Evolutionary conservation across 768 basidiomycete species (phyloP).

Genomic region (Fomitopsis serialis): DNA sequence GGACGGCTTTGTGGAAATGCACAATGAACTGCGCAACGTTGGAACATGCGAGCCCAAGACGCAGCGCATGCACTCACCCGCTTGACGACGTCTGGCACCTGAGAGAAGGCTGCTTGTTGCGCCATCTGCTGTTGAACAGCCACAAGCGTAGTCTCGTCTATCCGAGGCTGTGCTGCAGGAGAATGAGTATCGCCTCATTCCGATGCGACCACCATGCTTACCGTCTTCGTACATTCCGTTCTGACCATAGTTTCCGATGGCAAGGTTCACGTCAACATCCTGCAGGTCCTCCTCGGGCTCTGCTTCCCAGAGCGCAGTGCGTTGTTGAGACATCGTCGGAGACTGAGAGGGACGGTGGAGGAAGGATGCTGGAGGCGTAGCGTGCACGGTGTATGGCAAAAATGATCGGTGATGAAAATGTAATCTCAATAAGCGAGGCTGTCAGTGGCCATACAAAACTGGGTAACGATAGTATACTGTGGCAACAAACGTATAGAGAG

Average conservation of each 20-base stretch:
- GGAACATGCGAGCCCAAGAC: slow-evolving; percentile 2
- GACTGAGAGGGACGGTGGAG: background rate
- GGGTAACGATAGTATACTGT: no score
- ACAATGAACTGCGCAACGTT: slow-evolving; percentile 71
- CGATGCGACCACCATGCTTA: slow-evolving; percentile 16
- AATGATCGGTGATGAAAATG: no score
- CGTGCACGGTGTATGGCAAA: no score
- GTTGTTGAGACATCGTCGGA: slow-evolving; percentile 13
- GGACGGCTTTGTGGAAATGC: slow-evolving; percentile 90
- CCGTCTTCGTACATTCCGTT: slow-evolving; percentile 65
- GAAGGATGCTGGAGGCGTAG: background rate
- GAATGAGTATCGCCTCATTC: background rate
- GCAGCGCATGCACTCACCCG: slow-evolving; percentile 43
- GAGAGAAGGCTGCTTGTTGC: slow-evolving; percentile 75
- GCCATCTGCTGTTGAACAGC: slow-evolving; percentile 82
- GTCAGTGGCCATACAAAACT: no score
- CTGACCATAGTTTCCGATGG: slow-evolving; percentile 66
- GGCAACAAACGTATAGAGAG: no score
- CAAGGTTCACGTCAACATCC: slow-evolving; percentile 66
- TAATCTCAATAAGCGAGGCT: no score
- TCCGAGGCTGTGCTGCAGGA: slow-evolving; percentile 44
- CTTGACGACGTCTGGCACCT: slow-evolving; percentile 87
- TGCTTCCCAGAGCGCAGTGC: slow-evolving; percentile 70
- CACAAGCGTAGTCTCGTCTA: slow-evolving; percentile 64
- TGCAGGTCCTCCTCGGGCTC: slow-evolving; percentile 74